These are phyloP conservation scores for Irpex sp. DNA, from an alignment of 1,284 basidiomycete species.

Conservation along the genomic window DNA sequence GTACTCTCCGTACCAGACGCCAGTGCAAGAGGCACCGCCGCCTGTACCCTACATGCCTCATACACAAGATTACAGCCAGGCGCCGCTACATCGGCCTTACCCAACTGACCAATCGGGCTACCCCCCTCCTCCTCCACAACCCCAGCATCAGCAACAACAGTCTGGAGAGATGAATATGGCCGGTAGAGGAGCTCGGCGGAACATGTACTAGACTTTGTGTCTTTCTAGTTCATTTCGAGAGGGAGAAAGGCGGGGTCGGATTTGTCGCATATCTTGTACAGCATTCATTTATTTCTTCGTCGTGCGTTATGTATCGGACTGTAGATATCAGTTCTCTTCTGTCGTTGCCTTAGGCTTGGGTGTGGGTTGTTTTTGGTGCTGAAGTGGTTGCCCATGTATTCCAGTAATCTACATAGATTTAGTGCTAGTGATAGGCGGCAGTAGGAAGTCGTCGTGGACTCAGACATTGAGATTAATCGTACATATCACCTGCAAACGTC, in stretches of 20 bases:
- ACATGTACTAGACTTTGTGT: not conserved
- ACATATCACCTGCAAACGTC: too few relatives aligned
- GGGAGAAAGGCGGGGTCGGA: not conserved
- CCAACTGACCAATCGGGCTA: conserved; percentile 15
- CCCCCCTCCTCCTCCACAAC: conserved; percentile 18
- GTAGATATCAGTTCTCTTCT: not conserved
- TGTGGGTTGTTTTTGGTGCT: too few relatives aligned
- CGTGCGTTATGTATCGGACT: not conserved
- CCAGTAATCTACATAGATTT: not conserved
- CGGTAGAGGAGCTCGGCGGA: conserved; percentile 33
- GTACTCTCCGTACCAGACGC: conserved; percentile 9
- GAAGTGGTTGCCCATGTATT: not conserved
- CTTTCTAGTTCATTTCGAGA: not conserved
- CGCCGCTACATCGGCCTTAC: conserved; percentile 48
- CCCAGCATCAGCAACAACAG: not conserved
- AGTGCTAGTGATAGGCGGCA: not conserved
- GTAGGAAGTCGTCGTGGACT: too few relatives aligned
- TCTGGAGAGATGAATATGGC: conserved; percentile 29
- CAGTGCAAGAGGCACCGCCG: conserved; percentile 3
- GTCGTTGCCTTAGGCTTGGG: too few relatives aligned
- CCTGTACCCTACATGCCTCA: conserved; percentile 5
- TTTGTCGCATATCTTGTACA: not conserved
- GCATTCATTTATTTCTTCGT: not conserved
- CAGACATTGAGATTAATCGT: too few relatives aligned
- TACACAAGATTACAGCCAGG: conserved; percentile 33